phyloP scores from a whole-genome alignment of 345 rosid species.

The Eucalyptus dawsonii region DNA sequence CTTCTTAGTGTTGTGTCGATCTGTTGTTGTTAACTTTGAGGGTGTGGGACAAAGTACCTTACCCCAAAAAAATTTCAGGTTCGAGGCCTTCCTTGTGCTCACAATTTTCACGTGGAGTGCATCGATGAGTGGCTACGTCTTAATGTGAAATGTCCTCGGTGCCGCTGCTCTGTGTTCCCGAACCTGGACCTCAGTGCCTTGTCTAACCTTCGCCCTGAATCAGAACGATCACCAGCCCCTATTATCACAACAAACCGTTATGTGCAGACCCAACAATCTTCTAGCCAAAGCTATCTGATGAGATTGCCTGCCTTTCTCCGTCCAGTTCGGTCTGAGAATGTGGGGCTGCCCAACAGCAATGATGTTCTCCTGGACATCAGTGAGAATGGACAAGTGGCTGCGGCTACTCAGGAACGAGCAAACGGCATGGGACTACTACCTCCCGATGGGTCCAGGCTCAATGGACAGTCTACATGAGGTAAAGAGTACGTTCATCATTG shows the following conservation, averaged over 20 bases:
- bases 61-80: conserved; percentile 42
- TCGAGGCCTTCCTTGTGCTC: conserved; percentile 98
- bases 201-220: conserved; percentile 64
- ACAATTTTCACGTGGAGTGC: conserved; percentile 95
- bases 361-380: conserved; percentile 20
- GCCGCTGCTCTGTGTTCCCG: conserved; percentile 93
- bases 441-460: background rate
- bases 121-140: conserved; percentile 93
- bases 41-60: background rate
- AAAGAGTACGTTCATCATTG: background rate
- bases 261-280: conserved; percentile 42
- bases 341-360: conserved; percentile 1
- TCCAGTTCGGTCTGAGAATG: conserved; percentile 48
- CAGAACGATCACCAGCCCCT: conserved; percentile 35
- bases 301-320: conserved; percentile 51
- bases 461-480: background rate
- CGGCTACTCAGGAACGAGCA: background rate
- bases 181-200: conserved; percentile 94
- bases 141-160: conserved; percentile 94
- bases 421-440: background rate
- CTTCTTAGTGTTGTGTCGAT: background rate
- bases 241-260: conserved; percentile 32
- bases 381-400: conserved; percentile 14
- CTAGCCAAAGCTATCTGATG: conserved; percentile 67
- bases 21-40: background rate